A percentile compares a stretch with the other conserved stretches of the same genome.
phyloP scores from a whole-genome alignment of 2,329 filamentous ascomycete genomes.

The Teratosphaeria pseudoeucalypti region DNA sequence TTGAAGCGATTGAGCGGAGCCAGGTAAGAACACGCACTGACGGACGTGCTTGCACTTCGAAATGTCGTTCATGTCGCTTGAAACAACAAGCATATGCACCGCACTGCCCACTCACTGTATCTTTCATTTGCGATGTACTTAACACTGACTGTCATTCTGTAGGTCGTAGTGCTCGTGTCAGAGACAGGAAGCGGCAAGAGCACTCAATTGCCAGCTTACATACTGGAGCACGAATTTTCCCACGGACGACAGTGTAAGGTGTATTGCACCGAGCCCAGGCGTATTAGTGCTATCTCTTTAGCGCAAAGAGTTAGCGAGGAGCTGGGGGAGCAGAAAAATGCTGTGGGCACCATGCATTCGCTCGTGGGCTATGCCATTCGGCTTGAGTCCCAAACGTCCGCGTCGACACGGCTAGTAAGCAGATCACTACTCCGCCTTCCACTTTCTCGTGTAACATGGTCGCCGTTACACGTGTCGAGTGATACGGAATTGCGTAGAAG shows the following conservation, averaged over 20 bases:
- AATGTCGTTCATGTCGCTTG: neutral
- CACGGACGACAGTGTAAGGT: slow-evolving; percentile 78
- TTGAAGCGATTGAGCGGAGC: slow-evolving; percentile 64
- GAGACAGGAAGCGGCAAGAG: slow-evolving; percentile 97
- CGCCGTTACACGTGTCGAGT: neutral
- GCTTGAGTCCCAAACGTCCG: slow-evolving; percentile 74
- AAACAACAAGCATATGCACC: neutral
- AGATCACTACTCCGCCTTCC: neutral
- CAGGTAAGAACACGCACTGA: slow-evolving; percentile 59
- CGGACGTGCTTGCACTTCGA: neutral
- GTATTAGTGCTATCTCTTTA: slow-evolving; percentile 92
- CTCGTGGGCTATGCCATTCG: slow-evolving; percentile 91
- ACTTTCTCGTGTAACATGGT: neutral
- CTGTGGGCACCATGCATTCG: slow-evolving; percentile 72
- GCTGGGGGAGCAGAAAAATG: slow-evolving; percentile 71
- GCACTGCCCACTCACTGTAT: too few relatives aligned
- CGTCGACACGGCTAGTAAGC: slow-evolving; percentile 65
- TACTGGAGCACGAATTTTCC: slow-evolving; percentile 78
- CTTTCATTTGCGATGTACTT: neutral
- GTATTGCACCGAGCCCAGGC: slow-evolving; percentile 87
- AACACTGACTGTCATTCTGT: neutral
- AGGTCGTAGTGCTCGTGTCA: slow-evolving; percentile 61
- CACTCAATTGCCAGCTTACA: slow-evolving; percentile 90
- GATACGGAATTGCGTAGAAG: neutral
- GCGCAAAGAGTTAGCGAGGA: slow-evolving; percentile 91